These are phyloP conservation scores for Rhodotorula sp. DNA, from an alignment of 1,284 basidiomycete genomes.

Conservation along the genomic window DNA sequence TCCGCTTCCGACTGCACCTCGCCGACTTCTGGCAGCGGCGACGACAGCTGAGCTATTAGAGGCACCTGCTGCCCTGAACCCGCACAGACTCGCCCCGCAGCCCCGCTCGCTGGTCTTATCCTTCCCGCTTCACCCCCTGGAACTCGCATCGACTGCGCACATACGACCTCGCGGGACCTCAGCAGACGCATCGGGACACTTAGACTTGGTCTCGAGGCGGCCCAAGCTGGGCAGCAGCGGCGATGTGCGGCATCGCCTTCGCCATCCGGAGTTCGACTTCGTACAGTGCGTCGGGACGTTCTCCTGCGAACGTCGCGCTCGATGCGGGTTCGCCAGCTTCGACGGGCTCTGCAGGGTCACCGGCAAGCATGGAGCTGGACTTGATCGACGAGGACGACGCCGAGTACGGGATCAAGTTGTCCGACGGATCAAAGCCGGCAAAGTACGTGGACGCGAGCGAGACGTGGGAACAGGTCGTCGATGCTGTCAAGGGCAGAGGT, in stretches of 20 bases:
- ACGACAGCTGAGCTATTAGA: too few species aligned
- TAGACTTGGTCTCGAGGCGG: not conserved
- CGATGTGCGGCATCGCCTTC: slow-evolving; percentile 34
- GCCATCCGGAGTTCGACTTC: not conserved
- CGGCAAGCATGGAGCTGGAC: not conserved
- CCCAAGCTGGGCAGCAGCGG: not conserved
- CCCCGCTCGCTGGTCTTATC: too few species aligned
- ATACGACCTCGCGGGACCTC: too few species aligned
- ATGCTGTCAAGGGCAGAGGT: slow-evolving; percentile 24
- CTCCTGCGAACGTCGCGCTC: not conserved
- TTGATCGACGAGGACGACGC: not conserved
- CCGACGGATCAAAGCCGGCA: not conserved
- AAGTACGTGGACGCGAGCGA: slow-evolving; percentile 6
- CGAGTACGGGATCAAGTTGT: slow-evolving; percentile 1
- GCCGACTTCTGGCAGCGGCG: too few species aligned
- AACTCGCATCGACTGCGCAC: too few species aligned
- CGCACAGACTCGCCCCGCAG: too few species aligned
- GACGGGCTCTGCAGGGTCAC: not conserved
- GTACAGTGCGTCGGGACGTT: not conserved
- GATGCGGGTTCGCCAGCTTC: not conserved
- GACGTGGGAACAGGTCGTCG: slow-evolving; percentile 6
- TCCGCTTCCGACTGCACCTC: too few species aligned
- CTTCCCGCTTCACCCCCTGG: too few species aligned
- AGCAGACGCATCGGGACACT: too few species aligned
- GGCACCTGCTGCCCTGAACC: too few species aligned